Evolutionary conservation across 1,284 basidiomycete genomes (phyloP), one percentile per base, ranked within the genome.

Genomic region (Tilletiaria anomala): DNA sequence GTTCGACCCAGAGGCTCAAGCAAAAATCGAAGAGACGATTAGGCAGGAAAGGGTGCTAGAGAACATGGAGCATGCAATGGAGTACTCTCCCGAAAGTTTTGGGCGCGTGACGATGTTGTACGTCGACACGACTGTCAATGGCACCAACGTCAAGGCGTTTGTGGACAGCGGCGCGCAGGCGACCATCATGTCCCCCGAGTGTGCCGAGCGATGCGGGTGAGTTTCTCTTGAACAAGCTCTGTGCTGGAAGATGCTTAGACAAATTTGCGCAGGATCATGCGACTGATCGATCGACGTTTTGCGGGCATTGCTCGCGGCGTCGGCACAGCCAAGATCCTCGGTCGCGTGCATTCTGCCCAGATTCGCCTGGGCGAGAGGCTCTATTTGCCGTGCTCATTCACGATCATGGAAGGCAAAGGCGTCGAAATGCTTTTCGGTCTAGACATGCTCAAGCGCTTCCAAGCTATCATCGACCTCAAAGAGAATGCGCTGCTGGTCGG

Each of bases 391-490:
- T 94, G 91, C 64, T 79, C 86, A 0, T 88, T 97, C 67, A 91
- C 87, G 1, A 81, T 97, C 51, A 83, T 97, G 76, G 91, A 97
- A 41, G 88, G 88, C 18, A 77, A 79, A 23, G 79, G 82, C 42
- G 87, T 96, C 32, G 91, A 97, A 58, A 77, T 97, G 16, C 73
- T 97, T 2, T 83, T 97, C 40, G 93, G 91, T 4, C 74, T 97
- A 15, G 91, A 97, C 72, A 97, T 97, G 93, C 77, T 97, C 42
- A 96, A 91, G 69, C 82, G 88, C 1, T 86, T 94, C 64, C 88
- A 94, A 67, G 89, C 88, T 6, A 82, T 78, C 56, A 94, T 97
- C 63, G 93, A 97, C 68, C 76, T 97, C 19, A 74, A 79, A 46
- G 84, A 85, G 67, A 79, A 82, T 57, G 82, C 82, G 10, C 76